phyloP scores from a whole-genome alignment of 176 grass and related monocot genomes.

The Juncus inflexus region DNA sequence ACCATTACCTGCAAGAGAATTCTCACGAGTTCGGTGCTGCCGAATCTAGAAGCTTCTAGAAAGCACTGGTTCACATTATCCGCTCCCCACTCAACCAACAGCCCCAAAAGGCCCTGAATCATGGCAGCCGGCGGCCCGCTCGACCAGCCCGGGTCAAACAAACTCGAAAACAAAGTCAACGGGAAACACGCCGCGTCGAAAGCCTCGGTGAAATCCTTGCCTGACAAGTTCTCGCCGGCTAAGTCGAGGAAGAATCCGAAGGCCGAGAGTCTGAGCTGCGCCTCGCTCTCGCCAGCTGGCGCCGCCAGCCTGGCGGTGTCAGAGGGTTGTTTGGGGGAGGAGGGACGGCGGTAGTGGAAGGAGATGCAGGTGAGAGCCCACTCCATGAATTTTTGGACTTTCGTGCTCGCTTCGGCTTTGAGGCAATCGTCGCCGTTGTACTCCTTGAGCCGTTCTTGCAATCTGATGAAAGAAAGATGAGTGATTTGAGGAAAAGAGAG shows the following conservation, averaged over 20 bases:
- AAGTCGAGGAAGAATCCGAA: conserved; percentile 70
- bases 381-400: conserved; percentile 83
- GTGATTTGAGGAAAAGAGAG: background rate
- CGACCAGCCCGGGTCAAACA: conserved; percentile 83
- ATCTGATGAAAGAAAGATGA: conserved; percentile 22
- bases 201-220: conserved; percentile 81
- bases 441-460: conserved; percentile 73
- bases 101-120: conserved; percentile 61
- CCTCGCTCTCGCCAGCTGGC: conserved; percentile 31
- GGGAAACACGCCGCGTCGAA: conserved; percentile 86
- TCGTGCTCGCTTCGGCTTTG: conserved; percentile 55
- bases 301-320: conserved; percentile 13
- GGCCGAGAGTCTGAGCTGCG: conserved; percentile 67
- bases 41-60: conserved; percentile 71
- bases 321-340: background rate
- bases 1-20: conserved; percentile 76
- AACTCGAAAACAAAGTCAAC: conserved; percentile 79
- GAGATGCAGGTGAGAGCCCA: conserved; percentile 77
- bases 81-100: conserved; percentile 74
- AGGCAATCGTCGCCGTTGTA: conserved; percentile 64
- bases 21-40: conserved; percentile 77
- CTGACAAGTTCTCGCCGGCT: conserved; percentile 64
- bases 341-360: conserved; percentile 42
- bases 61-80: conserved; percentile 87
- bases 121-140: conserved; percentile 52